Evolutionary conservation across 306 rosid species (phyloP).

Genomic region (Acacia melanoxylon): DNA sequence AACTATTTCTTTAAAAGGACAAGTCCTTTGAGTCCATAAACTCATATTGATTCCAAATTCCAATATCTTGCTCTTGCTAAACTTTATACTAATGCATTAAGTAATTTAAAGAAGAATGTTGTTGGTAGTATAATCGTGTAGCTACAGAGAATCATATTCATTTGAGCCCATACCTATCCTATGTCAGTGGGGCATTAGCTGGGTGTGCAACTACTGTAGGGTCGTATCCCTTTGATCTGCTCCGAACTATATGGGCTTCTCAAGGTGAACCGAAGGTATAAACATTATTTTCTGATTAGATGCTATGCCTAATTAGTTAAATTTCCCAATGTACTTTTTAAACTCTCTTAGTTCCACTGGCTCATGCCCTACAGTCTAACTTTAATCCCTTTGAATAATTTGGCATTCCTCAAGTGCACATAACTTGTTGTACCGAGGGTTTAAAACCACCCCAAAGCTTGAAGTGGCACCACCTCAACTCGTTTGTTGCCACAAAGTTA

Average conservation of each 20-base stretch:
- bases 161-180: slow-evolving; percentile 86
- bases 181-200: slow-evolving; percentile 86
- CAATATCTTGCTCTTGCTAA: background rate
- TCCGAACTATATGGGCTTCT: slow-evolving; percentile 92
- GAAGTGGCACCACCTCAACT: background rate
- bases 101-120: background rate
- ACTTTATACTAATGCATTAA: background rate
- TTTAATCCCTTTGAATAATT: background rate
- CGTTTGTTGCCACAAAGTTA: background rate
- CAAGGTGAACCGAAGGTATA: slow-evolving; percentile 99
- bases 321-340: background rate
- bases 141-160: slow-evolving; percentile 75
- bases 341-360: background rate
- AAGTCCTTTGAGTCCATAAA: slow-evolving; percentile 1
- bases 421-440: background rate
- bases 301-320: background rate
- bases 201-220: slow-evolving; percentile 96
- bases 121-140: slow-evolving; percentile 3
- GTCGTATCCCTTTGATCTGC: slow-evolving; percentile 94
- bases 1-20: background rate
- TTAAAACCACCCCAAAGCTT: background rate
- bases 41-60: background rate
- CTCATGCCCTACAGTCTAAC: background rate
- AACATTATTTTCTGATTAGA: slow-evolving; percentile 8
- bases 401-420: background rate